These are phyloP conservation scores for Ceratocystis albifundus DNA, from an alignment of 2,329 filamentous ascomycete genomes.

Conservation along the genomic window DNA sequence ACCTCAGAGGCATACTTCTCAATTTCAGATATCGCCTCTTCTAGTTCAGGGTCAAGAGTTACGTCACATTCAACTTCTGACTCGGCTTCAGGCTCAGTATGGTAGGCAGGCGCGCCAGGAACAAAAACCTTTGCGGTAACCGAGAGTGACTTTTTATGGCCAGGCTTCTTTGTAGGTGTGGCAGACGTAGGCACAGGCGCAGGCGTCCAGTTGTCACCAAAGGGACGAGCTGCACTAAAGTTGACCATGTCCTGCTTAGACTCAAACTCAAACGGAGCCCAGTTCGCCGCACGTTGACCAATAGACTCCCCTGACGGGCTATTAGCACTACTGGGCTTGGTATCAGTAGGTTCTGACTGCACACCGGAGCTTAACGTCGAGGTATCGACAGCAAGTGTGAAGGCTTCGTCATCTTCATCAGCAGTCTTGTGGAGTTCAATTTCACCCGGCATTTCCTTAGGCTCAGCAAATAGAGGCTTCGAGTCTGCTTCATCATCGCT, in stretches of 20 bases:
- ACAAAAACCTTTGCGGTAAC: slow-evolving; percentile 60
- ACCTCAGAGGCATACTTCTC: neutral
- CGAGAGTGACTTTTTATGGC: slow-evolving; percentile 49
- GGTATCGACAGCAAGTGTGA: slow-evolving; percentile 35
- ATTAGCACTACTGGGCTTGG: slow-evolving; percentile 40
- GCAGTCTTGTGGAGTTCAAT: slow-evolving; percentile 26
- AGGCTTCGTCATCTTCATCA: slow-evolving; percentile 32
- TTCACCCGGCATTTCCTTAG: slow-evolving; percentile 25
- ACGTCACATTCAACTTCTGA: slow-evolving; percentile 24
- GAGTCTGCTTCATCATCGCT: slow-evolving; percentile 54
- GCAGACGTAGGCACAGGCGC: slow-evolving; percentile 2
- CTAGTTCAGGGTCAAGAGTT: slow-evolving; percentile 23
- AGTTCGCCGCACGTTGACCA: slow-evolving; percentile 40
- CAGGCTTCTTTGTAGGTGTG: slow-evolving; percentile 10
- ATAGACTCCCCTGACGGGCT: slow-evolving; percentile 44
- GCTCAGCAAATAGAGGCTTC: slow-evolving; percentile 61
- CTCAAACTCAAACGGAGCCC: slow-evolving; percentile 51
- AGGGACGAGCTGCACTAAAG: slow-evolving; percentile 43
- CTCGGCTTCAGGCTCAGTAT: slow-evolving; percentile 25
- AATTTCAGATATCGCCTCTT: neutral
- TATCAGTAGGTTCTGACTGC: slow-evolving; percentile 43
- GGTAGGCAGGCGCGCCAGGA: slow-evolving; percentile 33
- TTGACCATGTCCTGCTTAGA: slow-evolving; percentile 37
- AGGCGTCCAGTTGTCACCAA: slow-evolving; percentile 41
- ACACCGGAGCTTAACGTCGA: slow-evolving; percentile 42